Base-by-base conservation (phyloP, 129 eudicot genomes). In the Rutidosis leptorrhynchoides region DNA sequence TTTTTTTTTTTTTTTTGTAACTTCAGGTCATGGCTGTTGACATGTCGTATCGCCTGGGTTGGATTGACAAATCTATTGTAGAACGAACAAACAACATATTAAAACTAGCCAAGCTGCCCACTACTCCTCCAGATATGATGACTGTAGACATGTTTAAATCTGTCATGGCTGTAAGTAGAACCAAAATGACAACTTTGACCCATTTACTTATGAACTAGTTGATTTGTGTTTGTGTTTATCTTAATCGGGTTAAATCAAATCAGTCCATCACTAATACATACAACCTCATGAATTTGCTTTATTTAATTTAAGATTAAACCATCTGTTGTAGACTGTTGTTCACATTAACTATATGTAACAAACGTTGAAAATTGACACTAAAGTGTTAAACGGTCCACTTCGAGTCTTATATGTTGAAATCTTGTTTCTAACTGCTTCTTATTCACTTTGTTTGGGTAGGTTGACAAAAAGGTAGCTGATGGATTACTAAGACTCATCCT, bases 401-500 rank as follows among this genome's bases (percentile, higher is more conserved):
- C 1, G 3, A 49, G 27, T 10, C 29, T 40, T 40, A 40, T 40
- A 40, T 40, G 46, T 40, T 40, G 0, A 52, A 21, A 35, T 3
- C 9, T 64, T 48, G 2, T 26, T 22, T 70, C 42, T 35, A n/a
- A 32, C 55, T 66, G 48, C 62, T 64, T 19, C 35, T 42, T 7
- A 26, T 32, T 60, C 6, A 2, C 21, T 11, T 24, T 64, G 24
- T 56, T 48, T 16, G 22, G 28, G 33, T 80, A 94, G 99, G 97
- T 94, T 25, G 99, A 94, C 76, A 89, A 94, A 66, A 94, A 94
- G 80, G 99, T 94, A 64, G 97, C 97, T 37, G 97, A 94, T 81
- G 99, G 99, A n/a, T 74, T 82, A 77, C 78, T 94, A 58, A 82
- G 99, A 76, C 95, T 94, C 71, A 89, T 94, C 76, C 99, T 94